Evolutionary conservation across 1,284 basidiomycete species (phyloP), one percentile per base, ranked within the genome.

Genomic region (Sphagnurus paluster): DNA sequence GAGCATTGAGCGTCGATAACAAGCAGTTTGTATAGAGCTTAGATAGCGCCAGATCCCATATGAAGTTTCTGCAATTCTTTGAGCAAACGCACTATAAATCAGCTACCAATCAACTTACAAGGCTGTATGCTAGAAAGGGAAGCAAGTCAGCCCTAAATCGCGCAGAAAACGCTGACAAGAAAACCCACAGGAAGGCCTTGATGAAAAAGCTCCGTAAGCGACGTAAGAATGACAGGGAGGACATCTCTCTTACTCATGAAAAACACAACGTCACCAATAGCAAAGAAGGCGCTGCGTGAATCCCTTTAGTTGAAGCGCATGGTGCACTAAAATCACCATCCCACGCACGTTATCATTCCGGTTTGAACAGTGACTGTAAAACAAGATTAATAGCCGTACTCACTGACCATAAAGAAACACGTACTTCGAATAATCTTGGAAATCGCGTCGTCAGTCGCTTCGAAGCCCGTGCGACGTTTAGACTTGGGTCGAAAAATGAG

Each of bases 21-120:
- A 80, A 59, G n/a, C 77, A 75, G 50, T 80, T 80, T n/a, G 74
- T 57, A 55, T 81, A 81, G 2, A 81, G 65, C 39, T 79, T 79
- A 3, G 76, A 73, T 17, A 80, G 61, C 4, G 74, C 60, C 40
- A 80, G 65, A 57, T 79, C 78, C 68, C 72, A 79, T 29, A 74
- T 51, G 53, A 75, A 79, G 56, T 79, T 75, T 19, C 75, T 77
- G 42, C 10, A 28, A 41, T 9, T 9, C 28, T n/a, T 20, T 24
- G 26, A 20, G 25, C 30, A 37, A 13, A 10, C 4, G 5, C 35
- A 21, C 25, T 2, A 23, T n/a, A n/a, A n/a, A n/a, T n/a, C n/a
- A n/a, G n/a, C n/a, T n/a, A n/a, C n/a, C n/a, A n/a, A 13, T 11
- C 6, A 17, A 59, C 71, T 57, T 54, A 72, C 70, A 72, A 46